These are phyloP conservation scores for Monosporascus sp. DNA, from an alignment of 2,329 filamentous ascomycete species.

Conservation along the genomic window DNA sequence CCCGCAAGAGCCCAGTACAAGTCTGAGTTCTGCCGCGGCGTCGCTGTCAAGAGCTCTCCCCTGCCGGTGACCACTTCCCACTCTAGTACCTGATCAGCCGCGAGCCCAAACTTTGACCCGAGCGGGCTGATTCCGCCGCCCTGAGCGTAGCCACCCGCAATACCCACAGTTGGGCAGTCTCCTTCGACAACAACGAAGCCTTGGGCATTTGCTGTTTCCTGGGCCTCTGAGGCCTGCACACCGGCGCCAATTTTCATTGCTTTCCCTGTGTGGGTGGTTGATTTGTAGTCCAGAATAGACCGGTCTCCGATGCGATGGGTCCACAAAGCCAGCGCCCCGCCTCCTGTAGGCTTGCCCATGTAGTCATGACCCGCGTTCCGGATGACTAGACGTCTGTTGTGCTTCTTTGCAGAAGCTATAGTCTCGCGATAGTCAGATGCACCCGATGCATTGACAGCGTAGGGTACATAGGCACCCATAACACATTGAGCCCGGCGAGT, in stretches of 20 bases:
- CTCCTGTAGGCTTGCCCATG: slow-evolving; percentile 48
- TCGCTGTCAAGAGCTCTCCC: slow-evolving; percentile 44
- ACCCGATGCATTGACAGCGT: slow-evolving; percentile 22
- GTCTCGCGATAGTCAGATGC: slow-evolving; percentile 14
- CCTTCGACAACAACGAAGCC: slow-evolving; percentile 42
- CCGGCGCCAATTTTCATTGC: slow-evolving; percentile 47
- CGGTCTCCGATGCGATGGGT: slow-evolving; percentile 41
- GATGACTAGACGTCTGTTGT: slow-evolving; percentile 42
- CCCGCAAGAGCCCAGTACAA: slow-evolving; percentile 60
- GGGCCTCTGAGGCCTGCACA: slow-evolving; percentile 38
- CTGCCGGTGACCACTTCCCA: slow-evolving; percentile 50
- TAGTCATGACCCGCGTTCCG: slow-evolving; percentile 47
- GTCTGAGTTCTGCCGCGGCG: slow-evolving; percentile 42
- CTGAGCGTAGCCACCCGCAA: slow-evolving; percentile 55
- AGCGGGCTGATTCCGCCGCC: slow-evolving; percentile 56
- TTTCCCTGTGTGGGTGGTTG: slow-evolving; percentile 37
- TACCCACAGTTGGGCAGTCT: slow-evolving; percentile 48
- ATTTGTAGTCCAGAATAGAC: slow-evolving; percentile 17
- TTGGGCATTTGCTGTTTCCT: slow-evolving; percentile 28
- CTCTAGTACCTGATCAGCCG: slow-evolving; percentile 53
- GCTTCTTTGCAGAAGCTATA: slow-evolving; percentile 29
- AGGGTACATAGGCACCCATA: slow-evolving; percentile 29
- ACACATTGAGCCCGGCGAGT: slow-evolving; percentile 32
- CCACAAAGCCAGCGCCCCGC: slow-evolving; percentile 43
- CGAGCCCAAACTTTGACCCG: slow-evolving; percentile 50